These are phyloP conservation scores for Aspergillus spinulosporus DNA, from an alignment of 2,329 filamentous ascomycete species.

Conservation along the genomic window DNA sequence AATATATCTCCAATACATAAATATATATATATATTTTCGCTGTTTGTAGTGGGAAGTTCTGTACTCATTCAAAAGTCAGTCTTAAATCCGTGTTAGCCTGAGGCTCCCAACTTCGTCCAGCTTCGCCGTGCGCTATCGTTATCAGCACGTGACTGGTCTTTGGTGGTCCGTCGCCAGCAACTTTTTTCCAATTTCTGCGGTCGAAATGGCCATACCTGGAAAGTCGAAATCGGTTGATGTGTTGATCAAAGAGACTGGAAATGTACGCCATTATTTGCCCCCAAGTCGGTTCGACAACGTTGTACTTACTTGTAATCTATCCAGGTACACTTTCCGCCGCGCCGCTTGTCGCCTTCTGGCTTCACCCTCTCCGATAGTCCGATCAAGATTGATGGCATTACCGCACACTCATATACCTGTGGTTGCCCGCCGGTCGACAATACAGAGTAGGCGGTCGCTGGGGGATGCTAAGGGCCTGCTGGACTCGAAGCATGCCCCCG, in stretches of 20 bases:
- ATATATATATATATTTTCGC: too few relatives aligned
- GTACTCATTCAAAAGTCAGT: too few relatives aligned
- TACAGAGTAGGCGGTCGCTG: conserved; percentile 42
- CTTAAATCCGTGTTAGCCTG: too few relatives aligned
- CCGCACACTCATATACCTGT: conserved; percentile 30
- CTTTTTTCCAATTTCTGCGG: not conserved
- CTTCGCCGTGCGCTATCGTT: conserved; percentile 1
- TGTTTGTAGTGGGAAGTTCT: too few relatives aligned
- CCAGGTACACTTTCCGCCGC: conserved; percentile 60
- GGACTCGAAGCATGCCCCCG: not conserved
- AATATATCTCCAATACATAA: not conserved
- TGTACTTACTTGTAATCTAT: not conserved
- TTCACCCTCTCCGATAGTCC: conserved; percentile 46
- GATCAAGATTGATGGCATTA: conserved; percentile 44
- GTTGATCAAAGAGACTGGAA: not conserved
- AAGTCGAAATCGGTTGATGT: not conserved
- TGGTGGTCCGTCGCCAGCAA: not conserved
- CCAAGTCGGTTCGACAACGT: not conserved
- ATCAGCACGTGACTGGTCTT: conserved; percentile 5
- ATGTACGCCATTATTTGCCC: not conserved
- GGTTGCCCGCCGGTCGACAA: conserved; percentile 43
- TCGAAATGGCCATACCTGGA: not conserved
- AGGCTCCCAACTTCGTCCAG: not conserved
- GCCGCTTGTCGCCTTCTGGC: conserved; percentile 57
- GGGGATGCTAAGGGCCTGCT: conserved; percentile 6